phyloP scores from a whole-genome alignment of 2,329 filamentous ascomycete species.

The Phyllachora maydis region DNA sequence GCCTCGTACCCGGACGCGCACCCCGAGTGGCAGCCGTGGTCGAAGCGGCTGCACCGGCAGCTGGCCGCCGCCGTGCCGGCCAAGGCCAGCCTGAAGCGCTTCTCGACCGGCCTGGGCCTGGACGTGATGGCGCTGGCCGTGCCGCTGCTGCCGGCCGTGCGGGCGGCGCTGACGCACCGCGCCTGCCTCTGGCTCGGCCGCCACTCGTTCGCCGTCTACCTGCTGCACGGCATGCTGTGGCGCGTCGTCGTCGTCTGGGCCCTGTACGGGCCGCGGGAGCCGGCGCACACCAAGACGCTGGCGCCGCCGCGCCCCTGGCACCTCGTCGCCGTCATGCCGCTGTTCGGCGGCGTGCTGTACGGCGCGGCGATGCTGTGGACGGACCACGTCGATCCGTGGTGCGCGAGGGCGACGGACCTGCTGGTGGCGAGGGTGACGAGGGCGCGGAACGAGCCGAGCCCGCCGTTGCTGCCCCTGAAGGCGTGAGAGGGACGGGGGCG shows the following conservation, averaged over 20 bases:
- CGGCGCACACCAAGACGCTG: conserved; percentile 13
- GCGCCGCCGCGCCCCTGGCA: conserved; percentile 16
- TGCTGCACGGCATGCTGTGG: conserved; percentile 39
- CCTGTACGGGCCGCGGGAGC: conserved; percentile 23
- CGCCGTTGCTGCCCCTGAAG: neutral
- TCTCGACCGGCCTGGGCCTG: conserved; percentile 15
- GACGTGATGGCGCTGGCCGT: conserved; percentile 25
- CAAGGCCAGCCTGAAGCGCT: conserved; percentile 22
- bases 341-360: no score
- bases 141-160: conserved; percentile 27
- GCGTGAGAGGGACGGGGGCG: no score
- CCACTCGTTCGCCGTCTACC: conserved; percentile 43
- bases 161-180: conserved; percentile 28
- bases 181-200: conserved; percentile 40
- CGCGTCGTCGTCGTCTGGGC: conserved; percentile 39
- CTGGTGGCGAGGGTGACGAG: conserved; percentile 7
- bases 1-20: conserved; percentile 38
- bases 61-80: conserved; percentile 22
- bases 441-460: conserved; percentile 6
- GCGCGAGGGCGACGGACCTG: conserved; percentile 19
- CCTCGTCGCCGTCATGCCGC: conserved; percentile 21
- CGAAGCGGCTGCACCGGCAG: conserved; percentile 18
- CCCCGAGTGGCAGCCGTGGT: conserved; percentile 31
- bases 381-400: conserved; percentile 29
- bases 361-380: conserved; percentile 26